Evolutionary conservation across 2,329 filamentous ascomycete species (phyloP).

Genomic region (Neonectria coccinea): DNA sequence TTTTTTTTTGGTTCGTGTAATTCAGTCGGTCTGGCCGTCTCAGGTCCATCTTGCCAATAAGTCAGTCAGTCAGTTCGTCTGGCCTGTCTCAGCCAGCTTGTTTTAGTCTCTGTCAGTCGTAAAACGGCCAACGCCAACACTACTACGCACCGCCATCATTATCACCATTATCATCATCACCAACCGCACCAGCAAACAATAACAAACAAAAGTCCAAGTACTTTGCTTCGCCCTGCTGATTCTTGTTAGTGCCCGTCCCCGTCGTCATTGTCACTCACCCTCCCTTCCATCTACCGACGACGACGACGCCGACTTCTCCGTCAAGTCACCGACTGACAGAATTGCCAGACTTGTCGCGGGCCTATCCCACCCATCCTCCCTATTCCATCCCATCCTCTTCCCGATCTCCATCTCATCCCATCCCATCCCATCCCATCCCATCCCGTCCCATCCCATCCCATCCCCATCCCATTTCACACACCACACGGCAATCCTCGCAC

Average conservation of each 20-base stretch:
- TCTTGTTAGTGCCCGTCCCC: conserved; percentile 2
- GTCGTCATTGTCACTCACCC: not conserved
- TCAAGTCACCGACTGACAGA: not conserved
- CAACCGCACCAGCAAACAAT: not conserved
- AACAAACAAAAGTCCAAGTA: not conserved
- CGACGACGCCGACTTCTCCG: conserved; percentile 1
- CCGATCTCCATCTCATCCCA: conserved; percentile 25
- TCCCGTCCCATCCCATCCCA: conserved; percentile 22
- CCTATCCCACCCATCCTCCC: conserved; percentile 18
- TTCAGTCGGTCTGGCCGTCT: conserved; percentile 12
- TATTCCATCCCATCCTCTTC: conserved; percentile 23
- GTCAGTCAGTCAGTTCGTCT: conserved; percentile 6
- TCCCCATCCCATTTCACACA: conserved; percentile 24
- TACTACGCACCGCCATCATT: not conserved
- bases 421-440: conserved; percentile 23
- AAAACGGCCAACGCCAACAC: not conserved
- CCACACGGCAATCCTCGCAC: conserved; percentile 12
- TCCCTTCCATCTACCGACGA: not conserved
- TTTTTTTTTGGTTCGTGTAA: conserved; percentile 8
- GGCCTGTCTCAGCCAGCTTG: conserved; percentile 4
- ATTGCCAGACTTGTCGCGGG: conserved; percentile 10
- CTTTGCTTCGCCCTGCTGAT: conserved; percentile 3
- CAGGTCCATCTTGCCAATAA: conserved; percentile 10
- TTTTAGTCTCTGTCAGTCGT: not conserved
- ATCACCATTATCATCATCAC: not conserved